Evolutionary conservation across 2,329 filamentous ascomycete genomes (phyloP), one percentile per base, ranked within the genome.

Genomic region (Acarospora socialis): DNA sequence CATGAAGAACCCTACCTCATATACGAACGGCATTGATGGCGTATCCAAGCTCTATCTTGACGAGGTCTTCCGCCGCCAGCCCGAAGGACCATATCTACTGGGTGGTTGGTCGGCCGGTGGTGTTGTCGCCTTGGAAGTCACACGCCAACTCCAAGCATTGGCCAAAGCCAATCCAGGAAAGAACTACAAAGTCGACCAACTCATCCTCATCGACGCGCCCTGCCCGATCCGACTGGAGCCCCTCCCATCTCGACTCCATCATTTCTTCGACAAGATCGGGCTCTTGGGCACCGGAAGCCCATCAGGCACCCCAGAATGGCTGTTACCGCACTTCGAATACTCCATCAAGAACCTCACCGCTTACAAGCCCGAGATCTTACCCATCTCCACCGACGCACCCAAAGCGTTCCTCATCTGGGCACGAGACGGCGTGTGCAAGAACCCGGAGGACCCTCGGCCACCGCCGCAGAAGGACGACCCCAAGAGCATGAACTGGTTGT

Each of bases 41-140:
- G 26, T 53, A 4, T 32, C 46, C 0, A 21, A 32, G 2, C 20
- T 38, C 10, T 56, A 50, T 30, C 15, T 54, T n/a, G 26, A 21
- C 6, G 55, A 56, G 29, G 49, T 61, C 23, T 48, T 47, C 2
- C 46, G 49, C 4, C 42, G 54, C 20, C 53, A 62, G 38, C 53
- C 55, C 2, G 38, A 49, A 15, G 52, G 53, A 0, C 70, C 73
- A 0, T 79, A 77, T 51, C 59, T 61, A 19, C 50, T 81, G 1
- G 65, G 70, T 6, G 77, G 77, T 13, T 81, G 75, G 76, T 77
- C 68, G 16, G 73, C 73, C 1, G 77, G 77, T 8, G 76, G 77
- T 22, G 70, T 79, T 24, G 70, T 73, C 32, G 72, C 74, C 19
- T 78, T 67, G 42, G 70, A 76, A 43, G 68, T 69, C 8, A 62